A percentile compares a stretch with the other conserved stretches of the same genome.
phyloP scores from a whole-genome alignment of 768 basidiomycete genomes.

The Suillus americanus region DNA sequence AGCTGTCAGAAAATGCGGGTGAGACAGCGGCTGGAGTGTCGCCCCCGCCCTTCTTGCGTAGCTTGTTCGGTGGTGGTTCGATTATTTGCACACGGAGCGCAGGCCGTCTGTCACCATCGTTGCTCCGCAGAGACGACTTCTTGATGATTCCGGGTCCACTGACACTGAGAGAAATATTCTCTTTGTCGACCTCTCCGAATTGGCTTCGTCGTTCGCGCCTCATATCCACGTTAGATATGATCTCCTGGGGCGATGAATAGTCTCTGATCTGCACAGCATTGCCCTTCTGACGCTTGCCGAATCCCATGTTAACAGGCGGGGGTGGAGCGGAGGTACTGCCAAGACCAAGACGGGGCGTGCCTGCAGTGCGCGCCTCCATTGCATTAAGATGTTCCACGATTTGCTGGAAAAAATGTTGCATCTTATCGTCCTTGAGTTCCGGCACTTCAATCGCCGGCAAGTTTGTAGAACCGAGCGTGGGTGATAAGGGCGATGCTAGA shows the following conservation, averaged over 20 bases:
- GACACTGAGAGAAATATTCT: conserved; percentile 39
- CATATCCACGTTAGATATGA: conserved; percentile 11
- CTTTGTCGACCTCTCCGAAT: conserved; percentile 49
- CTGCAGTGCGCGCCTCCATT: conserved; percentile 56
- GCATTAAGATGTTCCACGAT: conserved; percentile 77
- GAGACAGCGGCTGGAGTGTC: conserved; percentile 26
- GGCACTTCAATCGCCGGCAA: conserved; percentile 60
- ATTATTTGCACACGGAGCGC: conserved; percentile 50
- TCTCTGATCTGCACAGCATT: conserved; percentile 32
- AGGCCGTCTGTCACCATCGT: conserved; percentile 18
- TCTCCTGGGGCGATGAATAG: conserved; percentile 29
- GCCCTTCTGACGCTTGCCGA: conserved; percentile 15
- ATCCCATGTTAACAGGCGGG: conserved; percentile 19
- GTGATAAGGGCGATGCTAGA: conserved; percentile 32
- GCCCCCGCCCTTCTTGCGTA: conserved; percentile 28
- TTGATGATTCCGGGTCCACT: conserved; percentile 27
- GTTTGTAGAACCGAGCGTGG: conserved; percentile 26
- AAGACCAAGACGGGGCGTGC: conserved; percentile 17
- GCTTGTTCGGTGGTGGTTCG: conserved; percentile 44
- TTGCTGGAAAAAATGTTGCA: conserved; percentile 85
- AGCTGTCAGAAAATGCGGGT: conserved; percentile 46
- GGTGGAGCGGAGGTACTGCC: conserved; percentile 10
- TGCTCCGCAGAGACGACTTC: conserved; percentile 46
- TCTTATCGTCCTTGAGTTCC: conserved; percentile 67
- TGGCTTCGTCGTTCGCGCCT: conserved; percentile 9